phyloP scores from a whole-genome alignment of 2,329 filamentous ascomycete genomes.

The Nannizzia gypsea region DNA sequence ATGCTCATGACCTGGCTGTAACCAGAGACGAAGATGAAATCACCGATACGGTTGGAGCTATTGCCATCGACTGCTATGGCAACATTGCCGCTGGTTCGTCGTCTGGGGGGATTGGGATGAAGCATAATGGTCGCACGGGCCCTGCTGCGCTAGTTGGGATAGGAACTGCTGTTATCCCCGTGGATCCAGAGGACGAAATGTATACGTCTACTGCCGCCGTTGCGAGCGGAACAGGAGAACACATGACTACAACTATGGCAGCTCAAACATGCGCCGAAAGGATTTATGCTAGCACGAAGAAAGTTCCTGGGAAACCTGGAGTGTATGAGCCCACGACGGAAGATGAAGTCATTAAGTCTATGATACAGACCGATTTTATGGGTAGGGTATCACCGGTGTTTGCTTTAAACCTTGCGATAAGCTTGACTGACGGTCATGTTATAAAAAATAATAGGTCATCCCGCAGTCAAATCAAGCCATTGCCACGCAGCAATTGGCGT shows the following conservation, averaged over 20 bases:
- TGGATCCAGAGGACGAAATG: conserved; percentile 57
- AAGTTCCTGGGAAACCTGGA: conserved; percentile 45
- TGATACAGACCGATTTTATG: conserved; percentile 87
- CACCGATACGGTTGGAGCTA: conserved; percentile 90
- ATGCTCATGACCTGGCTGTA: neutral
- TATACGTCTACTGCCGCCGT: conserved; percentile 65
- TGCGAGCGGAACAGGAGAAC: conserved; percentile 90
- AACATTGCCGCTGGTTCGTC: conserved; percentile 90
- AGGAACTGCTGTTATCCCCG: conserved; percentile 78
- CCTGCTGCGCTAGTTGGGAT: conserved; percentile 88
- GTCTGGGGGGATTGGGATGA: conserved; percentile 97
- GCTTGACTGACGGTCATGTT: neutral
- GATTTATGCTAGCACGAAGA: conserved; percentile 57
- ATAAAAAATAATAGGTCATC: conserved; percentile 45
- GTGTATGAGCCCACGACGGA: conserved; percentile 56
- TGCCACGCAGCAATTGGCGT: conserved; percentile 84
- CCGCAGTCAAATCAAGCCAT: conserved; percentile 66
- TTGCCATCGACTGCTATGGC: conserved; percentile 75
- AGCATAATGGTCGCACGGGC: conserved; percentile 80
- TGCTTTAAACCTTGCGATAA: neutral
- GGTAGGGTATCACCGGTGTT: conserved; percentile 30
- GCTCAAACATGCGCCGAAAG: conserved; percentile 77
- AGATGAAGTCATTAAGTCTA: conserved; percentile 63
- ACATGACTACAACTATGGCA: conserved; percentile 93
- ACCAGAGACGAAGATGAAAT: conserved; percentile 47